phyloP scores from a whole-genome alignment of 1,284 basidiomycete genomes.

The Chiua sp. region DNA sequence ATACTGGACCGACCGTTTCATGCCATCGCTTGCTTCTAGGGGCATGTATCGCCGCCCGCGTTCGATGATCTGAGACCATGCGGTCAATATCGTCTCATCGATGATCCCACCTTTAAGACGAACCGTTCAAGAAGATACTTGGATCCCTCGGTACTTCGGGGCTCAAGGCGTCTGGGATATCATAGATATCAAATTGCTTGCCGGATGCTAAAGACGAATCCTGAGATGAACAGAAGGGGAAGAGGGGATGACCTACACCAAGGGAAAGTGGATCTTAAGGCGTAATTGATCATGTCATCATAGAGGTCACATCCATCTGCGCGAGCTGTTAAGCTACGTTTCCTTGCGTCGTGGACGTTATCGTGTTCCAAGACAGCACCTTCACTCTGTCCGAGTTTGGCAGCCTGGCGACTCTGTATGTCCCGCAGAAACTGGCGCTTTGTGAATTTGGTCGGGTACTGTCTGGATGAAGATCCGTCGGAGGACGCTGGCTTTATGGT shows the following conservation, averaged over 20 bases:
- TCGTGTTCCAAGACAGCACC: too few species aligned
- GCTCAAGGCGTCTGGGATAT: slow-evolving; percentile 57
- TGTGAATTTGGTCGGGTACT: too few species aligned
- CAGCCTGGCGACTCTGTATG: too few species aligned
- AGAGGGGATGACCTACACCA: slow-evolving; percentile 55
- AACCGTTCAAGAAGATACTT: slow-evolving; percentile 65
- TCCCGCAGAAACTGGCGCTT: too few species aligned
- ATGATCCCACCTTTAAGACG: slow-evolving; percentile 11
- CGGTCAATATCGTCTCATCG: background rate
- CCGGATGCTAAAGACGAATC: slow-evolving; percentile 38
- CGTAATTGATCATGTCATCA: slow-evolving; percentile 59
- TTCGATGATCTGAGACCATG: slow-evolving; percentile 48
- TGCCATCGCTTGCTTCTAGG: slow-evolving; percentile 41
- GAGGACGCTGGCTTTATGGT: slow-evolving; percentile 37
- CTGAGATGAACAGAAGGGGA: background rate
- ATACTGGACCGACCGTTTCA: slow-evolving; percentile 39
- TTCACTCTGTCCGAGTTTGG: too few species aligned
- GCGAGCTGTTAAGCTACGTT: slow-evolving; percentile 27
- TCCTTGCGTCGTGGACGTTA: too few species aligned
- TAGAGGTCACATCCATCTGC: slow-evolving; percentile 58
- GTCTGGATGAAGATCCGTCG: too few species aligned
- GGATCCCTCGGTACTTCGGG: slow-evolving; percentile 51
- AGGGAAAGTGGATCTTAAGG: slow-evolving; percentile 63
- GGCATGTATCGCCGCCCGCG: slow-evolving; percentile 66
- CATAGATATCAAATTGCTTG: slow-evolving; percentile 49